A percentile compares a stretch with the other conserved stretches of the same genome.
phyloP scores from a whole-genome alignment of 306 rosid genomes.

The Vigna angularis region DNA sequence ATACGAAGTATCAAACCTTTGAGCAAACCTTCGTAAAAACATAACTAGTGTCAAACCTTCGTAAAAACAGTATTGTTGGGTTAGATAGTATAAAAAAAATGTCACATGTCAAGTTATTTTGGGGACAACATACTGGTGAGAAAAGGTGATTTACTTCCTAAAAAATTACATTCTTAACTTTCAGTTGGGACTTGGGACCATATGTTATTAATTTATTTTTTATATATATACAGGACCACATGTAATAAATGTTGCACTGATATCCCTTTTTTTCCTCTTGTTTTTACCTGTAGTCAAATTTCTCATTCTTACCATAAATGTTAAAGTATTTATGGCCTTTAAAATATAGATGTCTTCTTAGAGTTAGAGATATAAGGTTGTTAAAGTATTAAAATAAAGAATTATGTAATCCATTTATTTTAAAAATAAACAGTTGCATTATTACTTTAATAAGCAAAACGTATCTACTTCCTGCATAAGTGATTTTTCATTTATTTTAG shows the following conservation, averaged over 20 bases:
- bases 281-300: background rate
- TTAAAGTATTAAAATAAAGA: background rate
- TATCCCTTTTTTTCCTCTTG: background rate
- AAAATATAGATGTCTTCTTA: background rate
- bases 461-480: too few relatives aligned
- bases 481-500: too few relatives aligned
- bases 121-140: too few relatives aligned
- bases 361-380: background rate
- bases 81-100: too few relatives aligned
- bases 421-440: too few relatives aligned
- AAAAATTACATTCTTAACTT: constrained; percentile 13
- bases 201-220: background rate
- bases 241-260: background rate
- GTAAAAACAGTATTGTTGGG: too few relatives aligned
- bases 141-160: too few relatives aligned
- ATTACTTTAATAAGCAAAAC: too few relatives aligned
- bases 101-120: too few relatives aligned
- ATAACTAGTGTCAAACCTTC: too few relatives aligned
- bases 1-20: background rate
- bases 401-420: too few relatives aligned
- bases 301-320: background rate
- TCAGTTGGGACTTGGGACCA: constrained; percentile 25
- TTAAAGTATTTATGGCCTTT: background rate
- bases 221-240: background rate
- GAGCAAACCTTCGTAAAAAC: too few relatives aligned